phyloP scores from a whole-genome alignment of 257 asterid species.

The Paulownia fortunei region DNA sequence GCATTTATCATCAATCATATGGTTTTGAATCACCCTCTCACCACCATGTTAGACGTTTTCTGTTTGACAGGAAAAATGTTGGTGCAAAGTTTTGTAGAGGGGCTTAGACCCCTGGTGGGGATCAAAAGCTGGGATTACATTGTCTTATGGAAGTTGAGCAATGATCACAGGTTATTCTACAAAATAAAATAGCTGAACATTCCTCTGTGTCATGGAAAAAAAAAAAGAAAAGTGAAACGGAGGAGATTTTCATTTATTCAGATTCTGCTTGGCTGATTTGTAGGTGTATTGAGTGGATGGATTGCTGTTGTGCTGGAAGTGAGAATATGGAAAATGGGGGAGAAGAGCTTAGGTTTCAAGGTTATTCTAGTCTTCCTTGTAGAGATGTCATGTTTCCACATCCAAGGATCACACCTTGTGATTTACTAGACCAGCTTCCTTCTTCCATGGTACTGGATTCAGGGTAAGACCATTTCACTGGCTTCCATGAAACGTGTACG shows the following conservation, averaged over 20 bases:
- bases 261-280: background rate
- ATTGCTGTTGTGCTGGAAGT: conserved; percentile 83
- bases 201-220: background rate
- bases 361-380: conserved; percentile 55
- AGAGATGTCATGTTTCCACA: conserved; percentile 69
- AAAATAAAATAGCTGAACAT: background rate
- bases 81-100: conserved; percentile 59
- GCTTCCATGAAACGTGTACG: background rate
- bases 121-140: conserved; percentile 77
- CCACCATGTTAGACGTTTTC: no score
- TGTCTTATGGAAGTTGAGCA: conserved; percentile 71
- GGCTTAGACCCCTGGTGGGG: conserved; percentile 72
- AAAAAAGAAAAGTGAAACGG: background rate
- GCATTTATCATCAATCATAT: background rate
- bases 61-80: conserved; percentile 50
- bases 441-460: conserved; percentile 61
- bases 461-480: conserved; percentile 45
- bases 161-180: conserved; percentile 59
- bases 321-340: conserved; percentile 42
- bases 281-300: conserved; percentile 82
- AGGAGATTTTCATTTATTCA: background rate
- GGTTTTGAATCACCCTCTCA: no score
- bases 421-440: conserved; percentile 64
- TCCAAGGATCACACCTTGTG: conserved; percentile 62
- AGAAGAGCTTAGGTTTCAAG: conserved; percentile 48